Conservation (phyloP, 257 asterid genomes). For the Linaria vulgaris region DNA sequence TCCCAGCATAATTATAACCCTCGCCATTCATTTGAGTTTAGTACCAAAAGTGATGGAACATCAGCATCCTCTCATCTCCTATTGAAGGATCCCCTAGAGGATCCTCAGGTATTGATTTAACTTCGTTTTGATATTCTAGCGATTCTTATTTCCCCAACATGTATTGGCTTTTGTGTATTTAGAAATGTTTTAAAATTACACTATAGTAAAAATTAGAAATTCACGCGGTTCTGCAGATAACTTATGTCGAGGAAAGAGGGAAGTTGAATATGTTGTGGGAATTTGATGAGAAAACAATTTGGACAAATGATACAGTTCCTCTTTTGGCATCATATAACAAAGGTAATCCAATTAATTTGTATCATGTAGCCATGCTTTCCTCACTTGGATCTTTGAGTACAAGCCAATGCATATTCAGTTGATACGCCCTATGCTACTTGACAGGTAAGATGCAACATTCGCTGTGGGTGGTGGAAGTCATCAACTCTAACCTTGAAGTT, state of each 20-base stretch:
- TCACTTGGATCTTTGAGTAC: constrained; percentile 15
- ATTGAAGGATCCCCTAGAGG: constrained; percentile 81
- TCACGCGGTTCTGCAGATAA: constrained; percentile 41
- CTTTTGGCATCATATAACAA: constrained; percentile 80
- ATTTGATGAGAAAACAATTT: constrained; percentile 85
- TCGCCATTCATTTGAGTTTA: constrained; percentile 45
- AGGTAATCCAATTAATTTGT: constrained; percentile 48
- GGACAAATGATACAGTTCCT: constrained; percentile 85
- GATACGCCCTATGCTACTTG: constrained; percentile 20
- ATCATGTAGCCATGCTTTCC: background rate
- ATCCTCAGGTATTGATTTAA: constrained; percentile 70
- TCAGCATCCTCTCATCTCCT: constrained; percentile 71
- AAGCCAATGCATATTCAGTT: constrained; percentile 5
- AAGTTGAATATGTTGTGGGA: constrained; percentile 66
- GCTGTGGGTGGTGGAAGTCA: constrained; percentile 79
- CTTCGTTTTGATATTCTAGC: constrained; percentile 5
- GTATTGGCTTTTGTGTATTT: constrained; percentile 13
- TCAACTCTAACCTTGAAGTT: constrained; percentile 47
- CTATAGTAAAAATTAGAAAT: constrained; percentile 15
- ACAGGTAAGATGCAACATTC: constrained; percentile 92
- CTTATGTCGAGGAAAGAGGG: constrained; percentile 86
- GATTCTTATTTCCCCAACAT: constrained; percentile 14
- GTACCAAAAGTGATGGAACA: constrained; percentile 50
- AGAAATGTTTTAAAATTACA: constrained; percentile 6
- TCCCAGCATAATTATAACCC: constrained; percentile 48